phyloP scores from a whole-genome alignment of 495 filamentous ascomycete species.

The Echria macrotheca region DNA sequence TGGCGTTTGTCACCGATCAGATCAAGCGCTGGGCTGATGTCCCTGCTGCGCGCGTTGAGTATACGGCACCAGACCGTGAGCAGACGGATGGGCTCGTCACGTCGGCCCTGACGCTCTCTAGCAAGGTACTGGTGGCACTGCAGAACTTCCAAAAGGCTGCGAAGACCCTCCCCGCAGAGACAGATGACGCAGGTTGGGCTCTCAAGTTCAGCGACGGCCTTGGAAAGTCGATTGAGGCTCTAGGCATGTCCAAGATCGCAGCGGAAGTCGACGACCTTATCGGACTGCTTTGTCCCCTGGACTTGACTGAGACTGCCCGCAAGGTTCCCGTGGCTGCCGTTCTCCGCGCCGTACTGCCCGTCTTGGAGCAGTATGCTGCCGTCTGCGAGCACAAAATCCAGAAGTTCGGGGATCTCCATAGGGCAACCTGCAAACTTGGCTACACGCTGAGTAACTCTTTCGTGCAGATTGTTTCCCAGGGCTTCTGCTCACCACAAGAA shows the following conservation, averaged over 20 bases:
- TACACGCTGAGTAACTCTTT: constrained; percentile 71
- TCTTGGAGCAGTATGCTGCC: constrained; percentile 65
- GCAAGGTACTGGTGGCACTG: constrained; percentile 63
- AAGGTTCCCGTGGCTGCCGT: constrained; percentile 52
- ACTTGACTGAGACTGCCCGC: constrained; percentile 39
- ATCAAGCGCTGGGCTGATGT: constrained; percentile 44
- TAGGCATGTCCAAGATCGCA: constrained; percentile 52
- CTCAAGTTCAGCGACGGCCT: constrained; percentile 54
- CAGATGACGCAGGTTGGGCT: constrained; percentile 60
- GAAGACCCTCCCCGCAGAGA: constrained; percentile 38
- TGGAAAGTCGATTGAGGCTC: constrained; percentile 48
- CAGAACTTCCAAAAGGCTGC: constrained; percentile 58
- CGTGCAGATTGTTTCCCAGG: constrained; percentile 66
- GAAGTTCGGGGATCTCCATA: constrained; percentile 54
- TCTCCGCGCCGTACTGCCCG: constrained; percentile 62
- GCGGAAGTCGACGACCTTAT: constrained; percentile 41
- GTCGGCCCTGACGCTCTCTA: constrained; percentile 55
- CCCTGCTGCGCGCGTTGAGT: constrained; percentile 11
- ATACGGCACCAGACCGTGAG: constrained; percentile 12
- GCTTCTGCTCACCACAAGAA: constrained; percentile 86
- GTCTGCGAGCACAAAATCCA: constrained; percentile 50
- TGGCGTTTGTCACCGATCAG: constrained; percentile 60
- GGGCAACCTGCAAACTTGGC: constrained; percentile 64
- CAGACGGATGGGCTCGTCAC: constrained; percentile 26
- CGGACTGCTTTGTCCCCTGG: constrained; percentile 43